Base-by-base conservation (phyloP, 2,329 filamentous ascomycete species). In the Botrytis cinerea region DNA sequence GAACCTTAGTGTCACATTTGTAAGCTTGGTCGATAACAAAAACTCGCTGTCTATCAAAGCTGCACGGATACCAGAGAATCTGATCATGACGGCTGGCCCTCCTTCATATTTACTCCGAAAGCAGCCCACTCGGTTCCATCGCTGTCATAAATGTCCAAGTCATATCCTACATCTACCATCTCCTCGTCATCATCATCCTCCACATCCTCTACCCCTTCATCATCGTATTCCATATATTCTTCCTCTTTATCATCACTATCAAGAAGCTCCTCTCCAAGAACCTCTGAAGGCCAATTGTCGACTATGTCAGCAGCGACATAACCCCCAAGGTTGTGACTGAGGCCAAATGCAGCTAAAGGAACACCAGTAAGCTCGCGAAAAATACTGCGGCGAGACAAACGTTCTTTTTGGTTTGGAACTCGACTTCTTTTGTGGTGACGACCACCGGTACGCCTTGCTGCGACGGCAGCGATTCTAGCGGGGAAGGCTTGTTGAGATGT, bases 121-220 rank as follows among this genome's bases (percentile, higher is more conserved):
- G 7, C 38, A 12, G 46, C 32, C 40, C 22, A 32, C 2, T 74
- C 68, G 28, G 74, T 70, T 38, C 74, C 75, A 76, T 72, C 80
- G 77, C 5, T 60, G 14, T 70, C 40, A 2, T 70, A 51, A 2
- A 40, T 20, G 0, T 60, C 46, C 0, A 14, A 38, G 2, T 51
- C 35, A 8, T 40, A 28, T 12, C 16, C 16, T 1, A 25, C 16
- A 1, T 60, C 67, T 7, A 7, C 38, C 51, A 70, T 57, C 0
- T 59, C 28, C n/a, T 59, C 54, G 9, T 60, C 51, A 32, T 40
- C 67, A 20, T 70, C 51, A 16, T 38, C 48, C 2, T 54, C 12
- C 9, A 43, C 35, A 9, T 70, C 48, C 16, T 59, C 46, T 14
- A 14, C 10, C 12, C 4, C 20, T 20, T 40, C 67, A 8, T 54